These are phyloP conservation scores for Fusarium sp. DNA, from an alignment of 2,329 filamentous ascomycete genomes.

Conservation along the genomic window DNA sequence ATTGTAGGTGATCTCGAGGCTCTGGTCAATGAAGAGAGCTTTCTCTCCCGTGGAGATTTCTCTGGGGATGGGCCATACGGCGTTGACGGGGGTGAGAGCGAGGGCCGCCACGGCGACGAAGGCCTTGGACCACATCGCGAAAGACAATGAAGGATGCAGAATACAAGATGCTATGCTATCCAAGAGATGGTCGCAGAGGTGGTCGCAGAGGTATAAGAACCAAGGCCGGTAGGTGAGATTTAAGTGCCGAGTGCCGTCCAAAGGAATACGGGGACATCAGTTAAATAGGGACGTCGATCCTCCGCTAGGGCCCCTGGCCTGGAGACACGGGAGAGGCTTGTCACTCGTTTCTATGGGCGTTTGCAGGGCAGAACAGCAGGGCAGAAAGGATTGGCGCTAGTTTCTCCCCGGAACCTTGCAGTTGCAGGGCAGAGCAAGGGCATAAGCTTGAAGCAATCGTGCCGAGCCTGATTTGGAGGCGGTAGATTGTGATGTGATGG, in stretches of 20 bases:
- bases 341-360: constrained; percentile 1
- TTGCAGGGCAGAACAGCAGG: background rate
- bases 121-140: constrained; percentile 47
- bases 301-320: background rate
- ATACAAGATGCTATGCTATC: background rate
- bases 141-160: background rate
- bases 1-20: constrained; percentile 69
- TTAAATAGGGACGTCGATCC: constrained; percentile 42
- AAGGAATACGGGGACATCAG: constrained; percentile 15
- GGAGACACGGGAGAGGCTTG: constrained; percentile 7
- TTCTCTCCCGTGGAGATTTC: constrained; percentile 63
- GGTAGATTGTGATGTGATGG: constrained; percentile 7
- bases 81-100: constrained; percentile 57
- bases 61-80: constrained; percentile 69
- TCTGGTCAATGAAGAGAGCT: constrained; percentile 65
- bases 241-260: constrained; percentile 16
- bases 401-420: constrained; percentile 1
- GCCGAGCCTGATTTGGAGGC: constrained; percentile 19
- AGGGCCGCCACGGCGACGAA: constrained; percentile 55
- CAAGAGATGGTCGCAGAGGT: background rate
- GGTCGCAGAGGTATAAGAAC: constrained; percentile 2
- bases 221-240: constrained; percentile 12
- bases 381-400: background rate
- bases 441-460: constrained; percentile 1
- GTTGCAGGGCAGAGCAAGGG: background rate